Evolutionary conservation across 2,329 filamentous ascomycete species (phyloP).

Genomic region (Fusarium globosum): DNA sequence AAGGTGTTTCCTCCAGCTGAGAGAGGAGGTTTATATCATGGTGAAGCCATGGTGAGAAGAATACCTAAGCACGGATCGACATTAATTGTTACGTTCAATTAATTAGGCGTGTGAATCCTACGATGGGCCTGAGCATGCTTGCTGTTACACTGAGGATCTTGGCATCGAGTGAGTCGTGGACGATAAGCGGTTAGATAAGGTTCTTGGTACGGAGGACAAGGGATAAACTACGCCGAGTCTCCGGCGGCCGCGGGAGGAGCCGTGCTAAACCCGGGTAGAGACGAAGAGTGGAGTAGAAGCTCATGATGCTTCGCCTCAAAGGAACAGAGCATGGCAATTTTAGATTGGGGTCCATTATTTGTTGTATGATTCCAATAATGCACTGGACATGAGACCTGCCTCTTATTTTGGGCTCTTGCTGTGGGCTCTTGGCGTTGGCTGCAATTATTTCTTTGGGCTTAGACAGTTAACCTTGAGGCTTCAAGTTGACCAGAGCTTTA

Average conservation of each 20-base stretch:
- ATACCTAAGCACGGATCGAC: neutral
- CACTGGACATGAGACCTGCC: too few relatives aligned
- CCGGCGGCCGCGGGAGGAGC: neutral
- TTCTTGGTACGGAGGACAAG: neutral
- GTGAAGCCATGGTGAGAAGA: neutral
- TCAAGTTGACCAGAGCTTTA: too few relatives aligned
- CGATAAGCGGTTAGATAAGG: neutral
- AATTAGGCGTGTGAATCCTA: neutral
- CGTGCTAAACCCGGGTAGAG: neutral
- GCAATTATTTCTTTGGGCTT: too few relatives aligned
- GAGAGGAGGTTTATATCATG: neutral
- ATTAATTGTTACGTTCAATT: too few relatives aligned
- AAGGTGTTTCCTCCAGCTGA: neutral
- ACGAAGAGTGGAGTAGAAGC: neutral
- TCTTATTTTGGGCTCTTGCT: too few relatives aligned
- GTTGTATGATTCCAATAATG: too few relatives aligned
- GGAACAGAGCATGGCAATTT: neutral
- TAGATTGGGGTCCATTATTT: neutral
- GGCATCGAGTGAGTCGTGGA: neutral
- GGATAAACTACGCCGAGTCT: rapidly evolving
- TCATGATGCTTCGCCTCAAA: neutral
- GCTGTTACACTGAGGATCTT: neutral
- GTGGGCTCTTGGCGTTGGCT: too few relatives aligned
- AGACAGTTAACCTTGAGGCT: too few relatives aligned
- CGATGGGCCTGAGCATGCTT: neutral